Base-by-base conservation (phyloP, 2,329 filamentous ascomycete species). In the Xylaria sp. region DNA sequence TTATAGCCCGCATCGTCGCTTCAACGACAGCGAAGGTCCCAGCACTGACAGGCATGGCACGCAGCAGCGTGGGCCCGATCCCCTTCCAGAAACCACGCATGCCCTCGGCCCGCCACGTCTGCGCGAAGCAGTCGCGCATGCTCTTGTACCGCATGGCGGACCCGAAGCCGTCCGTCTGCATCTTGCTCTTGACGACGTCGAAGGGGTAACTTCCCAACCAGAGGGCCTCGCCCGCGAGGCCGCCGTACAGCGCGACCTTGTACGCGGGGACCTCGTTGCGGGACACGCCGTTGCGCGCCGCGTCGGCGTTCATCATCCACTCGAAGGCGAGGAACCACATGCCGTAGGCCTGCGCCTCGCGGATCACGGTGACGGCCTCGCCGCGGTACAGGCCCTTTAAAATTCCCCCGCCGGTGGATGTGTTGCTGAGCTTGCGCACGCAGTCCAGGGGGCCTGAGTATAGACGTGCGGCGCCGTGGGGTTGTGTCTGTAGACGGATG, bases 171-270 rank as follows among this genome's bases (percentile, higher is more conserved):
- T 99, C 96, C 68, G 92, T 97, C 88, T 99, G 96, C 95, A 98
- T 98, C 89, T 97, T 98, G 83, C 94, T 97, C 92, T 99, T 99
- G 82, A 99, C 83, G 34, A 99, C 95, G 82, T 99, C 96, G 73
- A 99, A 92, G 25, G 96, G 96, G 83, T 99, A 99, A 78, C 94
- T 97, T 44, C 88, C 87, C 65, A 99, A 84, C 96, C 96, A 99
- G 66, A 99, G 87, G 62, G 90, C 93, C 86, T 99, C 96, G 75
- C 96, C 96, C 0, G 96, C 96, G 50, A 99, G 82, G 54, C 96
- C 96, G 73, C 96, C 96, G 80, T 98, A 99, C 13, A 93, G 83
- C 13, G 96, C 96, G 59, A 99, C 89, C 83, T 97, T 98, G 81
- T 90, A 90, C 62, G 88, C 90, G 18, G 93, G 89, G 46, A 99